phyloP scores from a whole-genome alignment of 805 yeast genomes.

The Monosporozyma servazzii region DNA sequence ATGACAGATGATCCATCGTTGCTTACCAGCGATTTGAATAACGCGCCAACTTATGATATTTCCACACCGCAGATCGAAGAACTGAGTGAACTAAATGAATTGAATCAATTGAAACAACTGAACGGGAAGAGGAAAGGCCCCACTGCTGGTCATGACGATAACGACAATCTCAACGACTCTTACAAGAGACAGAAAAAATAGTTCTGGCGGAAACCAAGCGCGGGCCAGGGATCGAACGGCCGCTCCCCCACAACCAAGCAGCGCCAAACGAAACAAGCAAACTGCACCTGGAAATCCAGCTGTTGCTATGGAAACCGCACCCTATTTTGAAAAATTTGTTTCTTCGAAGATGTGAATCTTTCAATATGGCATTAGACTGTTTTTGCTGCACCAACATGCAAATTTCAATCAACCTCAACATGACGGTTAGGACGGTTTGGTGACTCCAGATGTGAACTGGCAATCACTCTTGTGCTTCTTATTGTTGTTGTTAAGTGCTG shows the following conservation, averaged over 20 bases:
- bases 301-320: conserved; percentile 2
- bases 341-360: background rate
- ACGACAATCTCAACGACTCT: no score
- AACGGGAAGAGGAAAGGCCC: background rate
- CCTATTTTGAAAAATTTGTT: background rate
- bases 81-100: background rate
- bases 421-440: no score
- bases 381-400: no score
- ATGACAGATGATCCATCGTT: background rate
- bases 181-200: no score
- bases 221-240: background rate
- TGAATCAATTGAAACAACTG: background rate
- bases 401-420: no score
- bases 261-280: background rate
- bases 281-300: background rate
- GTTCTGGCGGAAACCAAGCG: background rate
- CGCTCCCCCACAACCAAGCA: no score
- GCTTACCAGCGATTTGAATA: background rate
- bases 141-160: background rate
- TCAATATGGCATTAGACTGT: background rate
- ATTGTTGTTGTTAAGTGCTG: no score
- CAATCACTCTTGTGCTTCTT: no score
- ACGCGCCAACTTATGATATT: background rate
- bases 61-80: background rate
- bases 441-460: no score